Conservation (phyloP, 148 eudicot species). For the Heliamphora exappendiculata region DNA sequence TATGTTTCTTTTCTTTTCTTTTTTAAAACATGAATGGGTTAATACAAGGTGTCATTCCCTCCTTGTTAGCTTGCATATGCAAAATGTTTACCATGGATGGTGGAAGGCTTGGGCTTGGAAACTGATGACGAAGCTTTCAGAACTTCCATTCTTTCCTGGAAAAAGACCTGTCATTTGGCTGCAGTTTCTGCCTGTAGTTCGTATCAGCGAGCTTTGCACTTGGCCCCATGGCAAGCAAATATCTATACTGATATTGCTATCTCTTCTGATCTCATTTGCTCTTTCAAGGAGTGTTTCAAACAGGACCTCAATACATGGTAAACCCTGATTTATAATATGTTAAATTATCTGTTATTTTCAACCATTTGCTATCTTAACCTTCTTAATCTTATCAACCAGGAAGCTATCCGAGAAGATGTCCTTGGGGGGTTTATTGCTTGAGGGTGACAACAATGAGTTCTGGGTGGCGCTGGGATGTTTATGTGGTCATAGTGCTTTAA, state of each 20-base stretch:
- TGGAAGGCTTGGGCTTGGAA: slow-evolving; percentile 25
- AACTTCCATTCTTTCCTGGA: slow-evolving; percentile 62
- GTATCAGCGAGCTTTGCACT: slow-evolving; percentile 89
- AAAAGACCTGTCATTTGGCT: slow-evolving; percentile 49
- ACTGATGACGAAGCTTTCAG: slow-evolving; percentile 45
- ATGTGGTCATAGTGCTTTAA: slow-evolving; percentile 53
- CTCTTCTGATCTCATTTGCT: slow-evolving; percentile 46
- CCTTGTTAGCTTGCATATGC: slow-evolving; percentile 71
- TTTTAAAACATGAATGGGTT: neutral
- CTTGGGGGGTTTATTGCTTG: slow-evolving; percentile 81
- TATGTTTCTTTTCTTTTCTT: neutral
- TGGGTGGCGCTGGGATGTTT: slow-evolving; percentile 89
- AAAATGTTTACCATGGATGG: slow-evolving; percentile 86
- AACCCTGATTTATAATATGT: slow-evolving; percentile 8
- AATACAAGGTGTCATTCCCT: neutral
- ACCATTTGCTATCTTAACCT: slow-evolving; percentile 8
- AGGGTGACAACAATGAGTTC: slow-evolving; percentile 72
- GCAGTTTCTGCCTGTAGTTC: slow-evolving; percentile 55
- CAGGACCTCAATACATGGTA: slow-evolving; percentile 48
- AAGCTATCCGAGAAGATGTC: slow-evolving; percentile 83
- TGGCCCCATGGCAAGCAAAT: slow-evolving; percentile 92
- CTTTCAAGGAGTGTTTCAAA: slow-evolving; percentile 34
- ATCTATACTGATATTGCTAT: slow-evolving; percentile 76
- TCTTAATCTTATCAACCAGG: slow-evolving; percentile 41
- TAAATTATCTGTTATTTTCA: neutral